A percentile compares a stretch with the other conserved stretches of the same genome.
phyloP scores from a whole-genome alignment of 1,139 yeast genomes.

The Blastobotrys persicus region DNA sequence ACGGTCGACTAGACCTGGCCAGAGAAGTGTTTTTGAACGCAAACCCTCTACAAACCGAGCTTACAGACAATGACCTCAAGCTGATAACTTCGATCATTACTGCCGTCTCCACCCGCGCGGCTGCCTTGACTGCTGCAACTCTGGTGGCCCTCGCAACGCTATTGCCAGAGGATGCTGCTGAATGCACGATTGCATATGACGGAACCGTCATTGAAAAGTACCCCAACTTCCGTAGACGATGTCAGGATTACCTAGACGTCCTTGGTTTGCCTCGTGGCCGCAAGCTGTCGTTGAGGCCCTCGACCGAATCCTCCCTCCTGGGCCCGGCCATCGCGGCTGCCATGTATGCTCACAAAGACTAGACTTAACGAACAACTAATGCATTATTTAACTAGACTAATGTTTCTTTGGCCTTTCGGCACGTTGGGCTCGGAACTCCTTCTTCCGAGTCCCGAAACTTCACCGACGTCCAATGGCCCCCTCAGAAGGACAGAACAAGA shows the following conservation, averaged over 20 bases:
- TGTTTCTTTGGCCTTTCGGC: too few relatives aligned
- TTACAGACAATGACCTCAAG: conserved; percentile 24
- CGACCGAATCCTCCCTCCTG: conserved; percentile 32
- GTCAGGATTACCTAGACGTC: conserved; percentile 32
- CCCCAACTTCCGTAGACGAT: conserved; percentile 68
- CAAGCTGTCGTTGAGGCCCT: conserved; percentile 24
- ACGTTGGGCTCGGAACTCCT: too few relatives aligned
- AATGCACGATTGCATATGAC: conserved; percentile 66
- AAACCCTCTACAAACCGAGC: conserved; percentile 23
- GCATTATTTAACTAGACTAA: conserved; percentile 6
- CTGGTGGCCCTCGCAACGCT: conserved; percentile 46
- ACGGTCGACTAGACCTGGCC: conserved; percentile 25
- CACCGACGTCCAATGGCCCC: too few relatives aligned
- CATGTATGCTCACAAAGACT: conserved; percentile 20
- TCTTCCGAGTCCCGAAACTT: not conserved
- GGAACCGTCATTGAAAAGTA: conserved; percentile 87
- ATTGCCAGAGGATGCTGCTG: conserved; percentile 15
- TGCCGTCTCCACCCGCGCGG: conserved; percentile 76
- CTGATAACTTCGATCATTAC: conserved; percentile 64
- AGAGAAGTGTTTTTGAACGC: conserved; percentile 20
- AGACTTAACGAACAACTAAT: not conserved
- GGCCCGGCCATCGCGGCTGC: conserved; percentile 38
- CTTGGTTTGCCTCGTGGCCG: conserved; percentile 27
- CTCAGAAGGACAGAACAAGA: conserved; percentile 31
- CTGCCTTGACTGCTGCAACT: conserved; percentile 77